Conservation (phyloP, 2,329 filamentous ascomycete species). For the Monilinia fructicola region DNA sequence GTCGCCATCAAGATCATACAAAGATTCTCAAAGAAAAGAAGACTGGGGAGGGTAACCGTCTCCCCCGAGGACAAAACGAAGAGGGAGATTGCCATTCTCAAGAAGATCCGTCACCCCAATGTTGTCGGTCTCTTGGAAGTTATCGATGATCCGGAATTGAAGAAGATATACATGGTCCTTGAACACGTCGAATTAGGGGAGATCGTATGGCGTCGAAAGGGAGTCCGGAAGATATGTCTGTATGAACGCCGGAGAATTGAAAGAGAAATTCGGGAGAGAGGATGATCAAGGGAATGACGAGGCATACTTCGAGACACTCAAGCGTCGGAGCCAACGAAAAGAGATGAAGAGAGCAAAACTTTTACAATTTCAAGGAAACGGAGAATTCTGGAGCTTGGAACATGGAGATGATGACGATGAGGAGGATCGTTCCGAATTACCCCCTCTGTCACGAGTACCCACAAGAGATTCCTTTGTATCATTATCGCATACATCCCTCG, state of each 20-base stretch:
- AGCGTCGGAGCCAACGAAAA: constrained; percentile 58
- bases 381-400: constrained; percentile 81
- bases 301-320: constrained; percentile 57
- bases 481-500: constrained; percentile 25
- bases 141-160: constrained; percentile 92
- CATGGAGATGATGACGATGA: constrained; percentile 60
- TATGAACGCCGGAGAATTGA: constrained; percentile 82
- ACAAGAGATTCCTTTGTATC: constrained; percentile 35
- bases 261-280: constrained; percentile 63
- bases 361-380: constrained; percentile 50
- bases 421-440: constrained; percentile 37
- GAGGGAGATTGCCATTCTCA: constrained; percentile 94
- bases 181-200: constrained; percentile 95
- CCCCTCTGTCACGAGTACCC: constrained; percentile 32
- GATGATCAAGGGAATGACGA: constrained; percentile 57
- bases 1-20: constrained; percentile 99
- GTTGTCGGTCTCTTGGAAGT: constrained; percentile 94
- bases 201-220: constrained; percentile 90
- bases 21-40: constrained; percentile 87
- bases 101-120: constrained; percentile 97
- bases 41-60: constrained; percentile 78
- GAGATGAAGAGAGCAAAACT: constrained; percentile 58
- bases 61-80: constrained; percentile 78
- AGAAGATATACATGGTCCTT: constrained; percentile 97
- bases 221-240: constrained; percentile 75